phyloP scores from a whole-genome alignment of 140 eudicot genomes.

The Anethum foeniculum region DNA sequence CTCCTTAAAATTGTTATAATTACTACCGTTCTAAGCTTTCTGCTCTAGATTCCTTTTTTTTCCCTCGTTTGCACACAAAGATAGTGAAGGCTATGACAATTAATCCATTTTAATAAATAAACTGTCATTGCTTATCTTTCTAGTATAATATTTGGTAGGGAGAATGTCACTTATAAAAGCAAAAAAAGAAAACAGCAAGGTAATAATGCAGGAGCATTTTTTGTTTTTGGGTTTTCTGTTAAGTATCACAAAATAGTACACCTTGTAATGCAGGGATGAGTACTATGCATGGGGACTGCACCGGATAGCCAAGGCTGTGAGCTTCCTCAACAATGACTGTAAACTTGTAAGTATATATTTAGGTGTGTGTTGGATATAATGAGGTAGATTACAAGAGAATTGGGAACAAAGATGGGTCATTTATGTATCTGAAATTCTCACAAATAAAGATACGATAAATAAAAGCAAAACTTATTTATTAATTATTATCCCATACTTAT shows the following conservation, averaged over 20 bases:
- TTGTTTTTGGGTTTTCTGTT: background rate
- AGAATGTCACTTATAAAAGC: background rate
- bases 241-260: slow-evolving; percentile 2
- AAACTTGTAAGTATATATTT: slow-evolving; percentile 63
- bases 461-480: background rate
- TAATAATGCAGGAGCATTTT: background rate
- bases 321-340: slow-evolving; percentile 96
- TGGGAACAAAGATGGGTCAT: background rate
- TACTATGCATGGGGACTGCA: slow-evolving; percentile 97
- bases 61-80: background rate
- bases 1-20: background rate
- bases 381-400: background rate
- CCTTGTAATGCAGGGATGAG: slow-evolving; percentile 65
- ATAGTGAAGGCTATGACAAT: background rate
- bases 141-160: background rate
- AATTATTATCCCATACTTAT: background rate
- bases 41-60: background rate
- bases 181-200: background rate
- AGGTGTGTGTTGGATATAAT: slow-evolving; percentile 4
- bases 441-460: background rate
- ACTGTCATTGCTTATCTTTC: background rate
- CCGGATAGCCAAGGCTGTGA: slow-evolving; percentile 94
- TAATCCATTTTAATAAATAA: background rate
- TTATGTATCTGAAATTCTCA: background rate
- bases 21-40: background rate